Percentiles rank a stretch among this genome's conserved stretches.
Conservation (phyloP, 257 asterid genomes). For the Penstemon newberryi region DNA sequence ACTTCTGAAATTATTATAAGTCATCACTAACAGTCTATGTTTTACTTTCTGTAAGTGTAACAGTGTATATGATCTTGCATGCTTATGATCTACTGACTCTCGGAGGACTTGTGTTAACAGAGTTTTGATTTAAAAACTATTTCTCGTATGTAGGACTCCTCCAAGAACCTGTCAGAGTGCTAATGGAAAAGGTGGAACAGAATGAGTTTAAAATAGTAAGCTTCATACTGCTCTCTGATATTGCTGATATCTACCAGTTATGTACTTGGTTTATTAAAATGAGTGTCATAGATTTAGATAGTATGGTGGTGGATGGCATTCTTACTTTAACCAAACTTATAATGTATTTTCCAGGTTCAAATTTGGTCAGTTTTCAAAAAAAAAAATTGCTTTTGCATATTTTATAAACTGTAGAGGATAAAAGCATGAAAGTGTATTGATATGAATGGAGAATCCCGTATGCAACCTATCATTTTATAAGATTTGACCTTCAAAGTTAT, state of each 20-base stretch:
- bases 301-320: neutral
- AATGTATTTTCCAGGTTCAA: neutral
- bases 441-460: neutral
- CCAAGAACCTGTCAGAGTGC: constrained; percentile 70
- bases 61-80: constrained; percentile 17
- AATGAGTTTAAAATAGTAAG: constrained; percentile 71
- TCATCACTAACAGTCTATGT: constrained; percentile 6
- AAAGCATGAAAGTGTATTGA: neutral
- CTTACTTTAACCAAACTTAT: neutral
- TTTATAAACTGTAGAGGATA: neutral
- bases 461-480: constrained; percentile 10
- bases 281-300: neutral
- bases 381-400: neutral
- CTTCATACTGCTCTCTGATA: constrained; percentile 23
- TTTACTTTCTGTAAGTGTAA: constrained; percentile 21
- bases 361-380: neutral
- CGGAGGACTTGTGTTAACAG: neutral
- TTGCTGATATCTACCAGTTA: neutral
- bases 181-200: constrained; percentile 78
- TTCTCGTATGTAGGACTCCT: constrained; percentile 65
- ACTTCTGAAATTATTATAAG: constrained; percentile 16
- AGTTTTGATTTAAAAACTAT: constrained; percentile 8
- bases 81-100: constrained; percentile 20
- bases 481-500: constrained; percentile 9
- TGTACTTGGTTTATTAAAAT: neutral